Evolutionary conservation across 73 alveolate species (phyloP).

Genomic region (Uronychia binucleata): DNA sequence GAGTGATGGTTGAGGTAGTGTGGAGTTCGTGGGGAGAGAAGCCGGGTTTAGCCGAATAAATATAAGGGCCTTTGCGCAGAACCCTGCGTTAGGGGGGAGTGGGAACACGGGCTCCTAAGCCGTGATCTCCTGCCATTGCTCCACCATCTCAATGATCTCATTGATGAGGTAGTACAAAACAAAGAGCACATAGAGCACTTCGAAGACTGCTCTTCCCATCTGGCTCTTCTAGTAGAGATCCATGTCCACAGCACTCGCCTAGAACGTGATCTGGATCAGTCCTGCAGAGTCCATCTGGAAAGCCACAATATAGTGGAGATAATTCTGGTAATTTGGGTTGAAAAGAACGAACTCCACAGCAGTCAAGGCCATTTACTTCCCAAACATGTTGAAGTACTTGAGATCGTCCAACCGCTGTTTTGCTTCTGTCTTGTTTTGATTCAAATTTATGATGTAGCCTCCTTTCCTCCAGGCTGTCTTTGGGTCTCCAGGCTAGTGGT

Average conservation of each 20-base stretch:
- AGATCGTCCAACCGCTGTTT: slow-evolving; percentile 1
- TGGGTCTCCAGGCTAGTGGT: not conserved
- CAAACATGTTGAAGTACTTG: slow-evolving; percentile 9
- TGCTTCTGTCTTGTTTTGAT: slow-evolving; percentile 8
- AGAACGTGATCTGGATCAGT: not conserved
- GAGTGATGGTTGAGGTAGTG: slow-evolving; percentile 8
- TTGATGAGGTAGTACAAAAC: slow-evolving; percentile 10
- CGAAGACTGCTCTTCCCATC: slow-evolving; percentile 26
- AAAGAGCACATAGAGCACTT: slow-evolving; percentile 30
- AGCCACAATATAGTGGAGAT: not conserved
- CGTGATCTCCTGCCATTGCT: slow-evolving; percentile 27
- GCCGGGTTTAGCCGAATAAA: not conserved
- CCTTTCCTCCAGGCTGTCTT: slow-evolving; percentile 9
- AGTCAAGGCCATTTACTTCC: slow-evolving; percentile 1
- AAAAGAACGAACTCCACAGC: slow-evolving; percentile 16
- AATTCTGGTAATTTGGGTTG: slow-evolving; percentile 19
- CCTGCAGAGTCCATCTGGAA: slow-evolving; percentile 34
- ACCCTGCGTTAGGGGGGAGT: slow-evolving; percentile 25
- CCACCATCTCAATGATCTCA: slow-evolving; percentile 27
- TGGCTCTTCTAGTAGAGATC: slow-evolving; percentile 23
- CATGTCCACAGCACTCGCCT: slow-evolving; percentile 3
- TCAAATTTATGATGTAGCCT: slow-evolving; percentile 8
- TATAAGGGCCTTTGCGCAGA: not conserved
- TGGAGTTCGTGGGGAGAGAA: slow-evolving; percentile 12
- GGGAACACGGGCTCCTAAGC: not conserved